Percentiles rank a stretch among this genome's conserved stretches.
phyloP scores from a whole-genome alignment of 495 filamentous ascomycete genomes.

The Lichenothelia convexa region DNA sequence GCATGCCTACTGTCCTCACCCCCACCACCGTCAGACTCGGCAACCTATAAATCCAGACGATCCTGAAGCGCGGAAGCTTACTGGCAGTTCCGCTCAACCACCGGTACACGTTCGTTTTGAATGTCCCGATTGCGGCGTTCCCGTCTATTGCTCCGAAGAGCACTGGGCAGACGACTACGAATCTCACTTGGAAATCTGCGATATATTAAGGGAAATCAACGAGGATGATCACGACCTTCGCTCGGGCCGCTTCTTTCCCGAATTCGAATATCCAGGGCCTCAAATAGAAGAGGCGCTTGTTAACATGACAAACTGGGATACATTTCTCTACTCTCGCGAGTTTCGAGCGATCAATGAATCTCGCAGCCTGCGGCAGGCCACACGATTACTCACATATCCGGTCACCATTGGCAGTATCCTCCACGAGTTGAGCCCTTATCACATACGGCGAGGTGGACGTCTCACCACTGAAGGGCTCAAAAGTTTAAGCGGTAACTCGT shows the following conservation, averaged over 20 bases:
- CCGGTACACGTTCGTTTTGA: conserved; percentile 76
- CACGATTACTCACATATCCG: conserved; percentile 82
- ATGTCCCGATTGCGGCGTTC: conserved; percentile 91
- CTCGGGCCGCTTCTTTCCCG: conserved; percentile 77
- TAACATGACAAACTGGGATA: conserved; percentile 99
- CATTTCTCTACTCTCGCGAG: conserved; percentile 73
- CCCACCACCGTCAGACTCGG: conserved; percentile 54
- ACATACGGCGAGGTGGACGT: conserved; percentile 46
- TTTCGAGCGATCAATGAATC: conserved; percentile 80
- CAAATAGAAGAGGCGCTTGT: conserved; percentile 83
- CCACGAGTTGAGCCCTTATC: conserved; percentile 87
- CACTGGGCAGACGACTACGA: conserved; percentile 95
- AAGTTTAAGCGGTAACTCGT: conserved; percentile 64
- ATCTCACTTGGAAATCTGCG: conserved; percentile 77
- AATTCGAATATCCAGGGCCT: conserved; percentile 74
- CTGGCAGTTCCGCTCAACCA: conserved; percentile 30
- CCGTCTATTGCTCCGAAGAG: conserved; percentile 77
- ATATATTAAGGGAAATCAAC: conserved; percentile 77
- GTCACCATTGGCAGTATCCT: conserved; percentile 77
- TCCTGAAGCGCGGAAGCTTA: conserved; percentile 38
- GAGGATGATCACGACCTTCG: conserved; percentile 95
- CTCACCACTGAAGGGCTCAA: conserved; percentile 78
- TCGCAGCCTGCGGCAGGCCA: conserved; percentile 74
- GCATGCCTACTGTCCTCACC: conserved; percentile 83
- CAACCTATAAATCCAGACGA: conserved; percentile 39